A percentile compares a stretch with the other conserved stretches of the same genome.
phyloP scores from a whole-genome alignment of 805 yeast species.

The Kodamaea sagamina region DNA sequence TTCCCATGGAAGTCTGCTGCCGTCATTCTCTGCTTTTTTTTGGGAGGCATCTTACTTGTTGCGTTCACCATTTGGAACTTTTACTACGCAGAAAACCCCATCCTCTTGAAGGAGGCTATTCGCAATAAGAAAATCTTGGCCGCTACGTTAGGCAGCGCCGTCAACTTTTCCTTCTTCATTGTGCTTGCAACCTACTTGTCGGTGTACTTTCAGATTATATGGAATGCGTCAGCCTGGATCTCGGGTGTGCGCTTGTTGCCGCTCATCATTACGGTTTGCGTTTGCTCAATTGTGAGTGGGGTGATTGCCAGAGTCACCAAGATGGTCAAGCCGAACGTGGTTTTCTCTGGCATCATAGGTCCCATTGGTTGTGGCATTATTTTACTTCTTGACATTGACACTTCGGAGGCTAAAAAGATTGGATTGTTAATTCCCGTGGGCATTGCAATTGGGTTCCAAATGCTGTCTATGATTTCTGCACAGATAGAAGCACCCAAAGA shows the following conservation, averaged over 20 bases:
- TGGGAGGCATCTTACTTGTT: constrained; percentile 45
- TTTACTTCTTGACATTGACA: constrained; percentile 25
- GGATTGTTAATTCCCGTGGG: constrained; percentile 40
- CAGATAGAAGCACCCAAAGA: constrained; percentile 20
- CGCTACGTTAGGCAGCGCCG: constrained; percentile 38
- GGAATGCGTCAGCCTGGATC: constrained; percentile 33
- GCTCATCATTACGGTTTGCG: constrained; percentile 32
- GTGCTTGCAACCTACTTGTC: constrained; percentile 34
- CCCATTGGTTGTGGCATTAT: constrained; percentile 40
- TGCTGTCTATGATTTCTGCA: constrained; percentile 28
- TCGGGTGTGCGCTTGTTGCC: constrained; percentile 42
- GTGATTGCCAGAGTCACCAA: constrained; percentile 30
- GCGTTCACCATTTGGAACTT: constrained; percentile 45
- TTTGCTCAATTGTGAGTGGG: constrained; percentile 34
- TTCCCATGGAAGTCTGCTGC: constrained; percentile 57
- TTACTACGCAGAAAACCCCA: constrained; percentile 43
- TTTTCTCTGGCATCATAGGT: constrained; percentile 30
- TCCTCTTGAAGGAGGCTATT: constrained; percentile 46
- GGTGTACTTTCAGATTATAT: constrained; percentile 41
- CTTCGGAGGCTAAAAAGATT: constrained; percentile 27
- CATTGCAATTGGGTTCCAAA: constrained; percentile 36
- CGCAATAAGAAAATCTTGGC: constrained; percentile 36
- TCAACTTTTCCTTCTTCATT: constrained; percentile 43
- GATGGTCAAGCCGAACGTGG: constrained; percentile 32
- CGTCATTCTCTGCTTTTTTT: constrained; percentile 48